A percentile compares a stretch with the other conserved stretches of the same genome.
Evolutionary conservation across 163 green algal genomes (phyloP).

Genomic region (Scenedesmus sp.): DNA sequence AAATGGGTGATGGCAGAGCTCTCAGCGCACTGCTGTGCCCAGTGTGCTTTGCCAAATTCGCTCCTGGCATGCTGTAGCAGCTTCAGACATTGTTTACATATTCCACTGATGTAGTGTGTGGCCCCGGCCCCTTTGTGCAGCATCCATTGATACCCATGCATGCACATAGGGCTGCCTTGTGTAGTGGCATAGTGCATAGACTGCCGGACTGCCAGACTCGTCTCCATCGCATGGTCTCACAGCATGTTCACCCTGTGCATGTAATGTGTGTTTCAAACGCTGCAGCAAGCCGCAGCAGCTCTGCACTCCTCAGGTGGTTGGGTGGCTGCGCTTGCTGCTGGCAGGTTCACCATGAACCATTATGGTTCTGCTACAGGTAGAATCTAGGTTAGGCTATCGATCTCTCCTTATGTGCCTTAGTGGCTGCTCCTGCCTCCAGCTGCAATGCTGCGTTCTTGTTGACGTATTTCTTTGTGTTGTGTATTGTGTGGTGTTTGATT

Average conservation of each 20-base stretch:
- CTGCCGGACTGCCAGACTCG: background rate
- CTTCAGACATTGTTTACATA: background rate
- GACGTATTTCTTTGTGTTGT: background rate
- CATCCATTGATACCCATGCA: background rate
- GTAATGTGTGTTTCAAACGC: background rate
- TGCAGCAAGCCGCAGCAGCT: background rate
- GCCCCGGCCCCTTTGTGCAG: background rate
- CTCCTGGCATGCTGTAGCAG: background rate
- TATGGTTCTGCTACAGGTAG: background rate
- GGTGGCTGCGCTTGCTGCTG: background rate
- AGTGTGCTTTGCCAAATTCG: too few species aligned
- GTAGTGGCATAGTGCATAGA: background rate
- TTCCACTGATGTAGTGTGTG: background rate
- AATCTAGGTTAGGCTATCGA: background rate
- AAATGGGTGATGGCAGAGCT: too few species aligned
- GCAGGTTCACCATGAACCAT: too few species aligned
- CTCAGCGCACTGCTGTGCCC: too few species aligned
- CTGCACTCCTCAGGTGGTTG: too few species aligned
- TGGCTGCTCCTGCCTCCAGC: background rate
- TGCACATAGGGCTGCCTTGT: constrained; percentile 22
- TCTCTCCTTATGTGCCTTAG: background rate
- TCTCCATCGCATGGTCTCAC: background rate
- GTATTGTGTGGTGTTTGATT: background rate
- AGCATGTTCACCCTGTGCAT: background rate
- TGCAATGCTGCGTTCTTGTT: background rate